phyloP scores from a whole-genome alignment of 2,329 filamentous ascomycete species.

The Penicillium sp. region DNA sequence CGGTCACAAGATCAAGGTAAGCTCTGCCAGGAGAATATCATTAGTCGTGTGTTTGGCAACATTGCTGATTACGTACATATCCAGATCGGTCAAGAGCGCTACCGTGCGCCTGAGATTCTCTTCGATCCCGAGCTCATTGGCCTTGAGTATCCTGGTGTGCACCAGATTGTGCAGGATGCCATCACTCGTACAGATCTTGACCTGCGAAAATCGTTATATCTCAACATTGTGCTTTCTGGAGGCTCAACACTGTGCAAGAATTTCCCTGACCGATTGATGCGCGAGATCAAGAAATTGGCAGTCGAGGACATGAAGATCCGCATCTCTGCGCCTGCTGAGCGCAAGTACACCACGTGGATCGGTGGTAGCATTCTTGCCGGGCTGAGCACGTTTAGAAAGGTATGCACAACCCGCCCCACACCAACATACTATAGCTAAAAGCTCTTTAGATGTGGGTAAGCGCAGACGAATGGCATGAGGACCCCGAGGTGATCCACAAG shows the following conservation, averaged over 20 bases:
- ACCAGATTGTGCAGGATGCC: slow-evolving; percentile 95
- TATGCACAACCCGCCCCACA: slow-evolving; percentile 44
- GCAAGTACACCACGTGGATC: slow-evolving; percentile 99
- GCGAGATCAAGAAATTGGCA: slow-evolving; percentile 87
- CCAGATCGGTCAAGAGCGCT: slow-evolving; percentile 86
- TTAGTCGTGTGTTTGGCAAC: background rate
- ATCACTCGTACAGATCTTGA: slow-evolving; percentile 96
- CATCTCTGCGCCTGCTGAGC: slow-evolving; percentile 95
- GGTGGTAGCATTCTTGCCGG: slow-evolving; percentile 96
- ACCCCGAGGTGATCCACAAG: slow-evolving; percentile 97
- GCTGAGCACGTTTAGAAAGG: slow-evolving; percentile 97
- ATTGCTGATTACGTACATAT: background rate
- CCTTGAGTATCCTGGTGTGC: slow-evolving; percentile 92
- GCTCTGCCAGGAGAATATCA: slow-evolving; percentile 1
- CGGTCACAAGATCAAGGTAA: slow-evolving; percentile 86
- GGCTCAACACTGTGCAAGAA: slow-evolving; percentile 95
- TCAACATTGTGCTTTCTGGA: slow-evolving; percentile 95
- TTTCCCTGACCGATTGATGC: slow-evolving; percentile 87
- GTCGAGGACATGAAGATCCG: slow-evolving; percentile 99
- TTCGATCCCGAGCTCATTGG: slow-evolving; percentile 98
- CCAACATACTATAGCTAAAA: background rate
- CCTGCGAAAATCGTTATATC: slow-evolving; percentile 87
- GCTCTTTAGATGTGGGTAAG: slow-evolving; percentile 93
- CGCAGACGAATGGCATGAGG: slow-evolving; percentile 99
- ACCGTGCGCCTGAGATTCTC: slow-evolving; percentile 92